Percentiles rank a stretch among this genome's conserved stretches.
phyloP scores from a whole-genome alignment of 768 basidiomycete genomes.

The Ephemerocybe angulata region DNA sequence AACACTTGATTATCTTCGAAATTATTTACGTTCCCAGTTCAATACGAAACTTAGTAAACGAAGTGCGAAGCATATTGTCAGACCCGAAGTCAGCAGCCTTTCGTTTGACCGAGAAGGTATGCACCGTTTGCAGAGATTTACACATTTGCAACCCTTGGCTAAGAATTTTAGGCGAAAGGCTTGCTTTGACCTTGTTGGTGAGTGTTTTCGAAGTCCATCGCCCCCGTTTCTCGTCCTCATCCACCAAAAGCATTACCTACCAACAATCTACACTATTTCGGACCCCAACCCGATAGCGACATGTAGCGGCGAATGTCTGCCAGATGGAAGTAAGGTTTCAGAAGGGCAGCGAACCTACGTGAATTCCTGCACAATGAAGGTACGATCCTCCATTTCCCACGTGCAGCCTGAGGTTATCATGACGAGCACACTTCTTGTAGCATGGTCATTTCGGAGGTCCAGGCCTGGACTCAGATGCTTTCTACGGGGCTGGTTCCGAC shows the following conservation, averaged over 20 bases:
- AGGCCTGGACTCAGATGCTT: constrained; percentile 47
- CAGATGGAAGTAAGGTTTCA: constrained; percentile 50
- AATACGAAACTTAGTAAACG: constrained; percentile 43
- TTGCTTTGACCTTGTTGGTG: constrained; percentile 69
- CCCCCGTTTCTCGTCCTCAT: constrained; percentile 14
- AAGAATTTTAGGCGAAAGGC: constrained; percentile 44
- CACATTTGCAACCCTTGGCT: too few species aligned
- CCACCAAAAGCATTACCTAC: constrained; percentile 53
- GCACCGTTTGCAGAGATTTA: too few species aligned
- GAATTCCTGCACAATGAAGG: constrained; percentile 81
- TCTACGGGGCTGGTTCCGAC: constrained; percentile 77
- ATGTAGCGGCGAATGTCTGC: constrained; percentile 55
- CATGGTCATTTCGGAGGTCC: constrained; percentile 74
- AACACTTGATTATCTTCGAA: constrained; percentile 59
- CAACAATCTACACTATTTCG: constrained; percentile 64
- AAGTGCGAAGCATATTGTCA: constrained; percentile 36
- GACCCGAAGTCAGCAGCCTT: constrained; percentile 68
- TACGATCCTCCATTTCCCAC: constrained; percentile 20
- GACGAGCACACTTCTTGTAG: constrained; percentile 41
- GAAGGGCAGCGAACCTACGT: constrained; percentile 52
- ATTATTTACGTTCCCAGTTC: constrained; percentile 40
- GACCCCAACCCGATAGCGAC: constrained; percentile 70
- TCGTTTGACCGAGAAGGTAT: constrained; percentile 65
- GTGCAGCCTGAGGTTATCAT: not conserved
- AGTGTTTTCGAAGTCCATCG: constrained; percentile 14